Evolutionary conservation across 495 filamentous ascomycete species (phyloP).

Genomic region (Tuber magnatum): DNA sequence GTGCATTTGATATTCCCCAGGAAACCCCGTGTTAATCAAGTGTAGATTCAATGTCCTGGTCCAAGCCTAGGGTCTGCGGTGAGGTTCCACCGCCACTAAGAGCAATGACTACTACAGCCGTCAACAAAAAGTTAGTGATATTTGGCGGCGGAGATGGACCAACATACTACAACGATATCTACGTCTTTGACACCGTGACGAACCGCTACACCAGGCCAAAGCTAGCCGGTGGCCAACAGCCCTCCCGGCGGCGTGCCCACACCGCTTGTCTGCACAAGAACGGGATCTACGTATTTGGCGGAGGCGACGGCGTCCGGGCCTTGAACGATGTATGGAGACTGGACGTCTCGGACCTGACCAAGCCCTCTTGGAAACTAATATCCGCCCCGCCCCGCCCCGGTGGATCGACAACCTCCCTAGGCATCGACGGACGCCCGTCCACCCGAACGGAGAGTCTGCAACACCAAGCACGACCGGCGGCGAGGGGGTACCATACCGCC

Average conservation of each 20-base stretch:
- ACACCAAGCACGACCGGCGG: conserved; percentile 48
- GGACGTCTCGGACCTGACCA: conserved; percentile 55
- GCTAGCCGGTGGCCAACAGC: conserved; percentile 47
- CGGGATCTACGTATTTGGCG: conserved; percentile 61
- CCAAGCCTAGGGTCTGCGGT: conserved; percentile 52
- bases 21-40: not conserved
- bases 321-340: conserved; percentile 62
- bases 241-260: conserved; percentile 55
- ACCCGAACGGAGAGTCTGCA: conserved; percentile 12
- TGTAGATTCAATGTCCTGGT: conserved; percentile 57
- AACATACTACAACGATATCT: conserved; percentile 62
- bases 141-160: conserved; percentile 62
- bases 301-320: conserved; percentile 58
- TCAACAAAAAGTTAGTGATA: conserved; percentile 59
- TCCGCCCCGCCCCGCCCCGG: conserved; percentile 39
- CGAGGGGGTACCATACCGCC: conserved; percentile 60
- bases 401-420: conserved; percentile 34
- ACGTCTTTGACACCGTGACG: conserved; percentile 59
- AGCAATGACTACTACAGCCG: conserved; percentile 61
- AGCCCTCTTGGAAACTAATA: conserved; percentile 58
- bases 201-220: conserved; percentile 54
- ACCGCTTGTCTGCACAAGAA: conserved; percentile 61
- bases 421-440: conserved; percentile 1
- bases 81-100: conserved; percentile 56
- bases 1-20: not conserved